Conservation (phyloP, 2,329 filamentous ascomycete genomes). For the Exserohilum turcica region DNA sequence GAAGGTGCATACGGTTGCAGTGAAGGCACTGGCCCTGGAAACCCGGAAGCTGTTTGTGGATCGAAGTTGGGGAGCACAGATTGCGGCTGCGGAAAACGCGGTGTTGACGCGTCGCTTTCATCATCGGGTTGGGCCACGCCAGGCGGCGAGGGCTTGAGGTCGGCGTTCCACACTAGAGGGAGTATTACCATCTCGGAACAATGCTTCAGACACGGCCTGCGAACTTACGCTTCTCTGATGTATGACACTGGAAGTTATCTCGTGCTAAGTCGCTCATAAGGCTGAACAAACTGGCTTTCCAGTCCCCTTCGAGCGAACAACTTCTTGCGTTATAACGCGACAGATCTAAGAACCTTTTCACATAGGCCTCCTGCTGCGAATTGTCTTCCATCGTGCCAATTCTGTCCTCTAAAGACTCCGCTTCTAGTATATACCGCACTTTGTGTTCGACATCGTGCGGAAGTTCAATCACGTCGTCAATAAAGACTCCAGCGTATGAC, state of each 20-base stretch:
- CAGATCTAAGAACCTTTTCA: conserved; percentile 10
- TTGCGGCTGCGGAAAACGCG: conserved; percentile 8
- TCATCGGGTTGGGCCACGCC: background rate
- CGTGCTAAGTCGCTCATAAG: conserved; percentile 14
- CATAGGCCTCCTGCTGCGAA: conserved; percentile 2
- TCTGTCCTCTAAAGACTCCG: conserved; percentile 12
- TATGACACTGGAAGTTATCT: conserved; percentile 14
- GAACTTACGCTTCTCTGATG: conserved; percentile 22
- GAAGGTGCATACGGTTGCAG: conserved; percentile 15
- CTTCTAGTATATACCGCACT: conserved; percentile 21
- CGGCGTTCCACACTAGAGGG: conserved; percentile 18
- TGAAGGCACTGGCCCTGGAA: conserved; percentile 17
- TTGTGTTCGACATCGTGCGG: conserved; percentile 13
- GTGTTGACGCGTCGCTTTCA: conserved; percentile 7
- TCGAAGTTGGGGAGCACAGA: conserved; percentile 11
- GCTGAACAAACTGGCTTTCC: conserved; percentile 19
- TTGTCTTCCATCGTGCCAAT: background rate
- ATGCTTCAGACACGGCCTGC: background rate
- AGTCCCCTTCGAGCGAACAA: conserved; percentile 24
- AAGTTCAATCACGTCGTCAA: conserved; percentile 9
- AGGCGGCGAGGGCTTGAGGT: conserved; percentile 20
- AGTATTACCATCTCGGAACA: conserved; percentile 4
- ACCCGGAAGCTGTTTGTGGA: conserved; percentile 9
- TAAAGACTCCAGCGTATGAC: conserved; percentile 17
- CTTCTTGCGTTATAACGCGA: conserved; percentile 14